Evolutionary conservation across 2,329 filamentous ascomycete genomes (phyloP).

Genomic region (Juglanconis oblonga): DNA sequence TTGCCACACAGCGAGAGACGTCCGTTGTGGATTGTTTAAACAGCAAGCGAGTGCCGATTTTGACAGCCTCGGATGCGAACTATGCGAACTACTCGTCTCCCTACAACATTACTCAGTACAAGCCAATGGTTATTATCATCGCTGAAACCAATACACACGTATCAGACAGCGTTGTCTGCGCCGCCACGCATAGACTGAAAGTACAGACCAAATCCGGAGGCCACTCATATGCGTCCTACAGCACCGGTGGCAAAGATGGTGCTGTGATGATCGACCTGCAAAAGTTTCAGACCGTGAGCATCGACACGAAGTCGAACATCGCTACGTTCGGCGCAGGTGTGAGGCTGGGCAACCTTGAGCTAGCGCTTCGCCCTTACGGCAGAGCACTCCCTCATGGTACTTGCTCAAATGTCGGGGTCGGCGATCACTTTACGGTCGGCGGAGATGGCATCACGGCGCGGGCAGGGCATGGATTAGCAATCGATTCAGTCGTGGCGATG

Average conservation of each 20-base stretch:
- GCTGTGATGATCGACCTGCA: slow-evolving; percentile 39
- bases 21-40: neutral
- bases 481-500: slow-evolving; percentile 48
- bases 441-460: slow-evolving; percentile 42
- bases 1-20: neutral
- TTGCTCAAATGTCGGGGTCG: slow-evolving; percentile 43
- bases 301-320: slow-evolving; percentile 28
- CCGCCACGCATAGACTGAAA: slow-evolving; percentile 36
- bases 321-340: slow-evolving; percentile 38
- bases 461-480: slow-evolving; percentile 47
- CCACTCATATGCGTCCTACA: slow-evolving; percentile 52
- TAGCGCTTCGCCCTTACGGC: slow-evolving; percentile 31
- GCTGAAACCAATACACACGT: slow-evolving; percentile 37
- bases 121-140: slow-evolving; percentile 29
- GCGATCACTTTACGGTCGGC: slow-evolving; percentile 45
- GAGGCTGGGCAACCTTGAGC: slow-evolving; percentile 41
- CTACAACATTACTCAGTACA: slow-evolving; percentile 30
- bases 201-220: slow-evolving; percentile 51
- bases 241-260: slow-evolving; percentile 39
- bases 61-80: neutral
- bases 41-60: neutral
- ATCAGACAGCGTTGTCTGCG: slow-evolving; percentile 44
- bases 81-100: slow-evolving; percentile 4
- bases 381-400: slow-evolving; percentile 41
- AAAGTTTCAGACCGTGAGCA: slow-evolving; percentile 33